Evolutionary conservation across 352 stramenopile species (phyloP), one percentile per base, ranked within the genome.

Genomic region (Globisporangium rhizosaccharum): DNA sequence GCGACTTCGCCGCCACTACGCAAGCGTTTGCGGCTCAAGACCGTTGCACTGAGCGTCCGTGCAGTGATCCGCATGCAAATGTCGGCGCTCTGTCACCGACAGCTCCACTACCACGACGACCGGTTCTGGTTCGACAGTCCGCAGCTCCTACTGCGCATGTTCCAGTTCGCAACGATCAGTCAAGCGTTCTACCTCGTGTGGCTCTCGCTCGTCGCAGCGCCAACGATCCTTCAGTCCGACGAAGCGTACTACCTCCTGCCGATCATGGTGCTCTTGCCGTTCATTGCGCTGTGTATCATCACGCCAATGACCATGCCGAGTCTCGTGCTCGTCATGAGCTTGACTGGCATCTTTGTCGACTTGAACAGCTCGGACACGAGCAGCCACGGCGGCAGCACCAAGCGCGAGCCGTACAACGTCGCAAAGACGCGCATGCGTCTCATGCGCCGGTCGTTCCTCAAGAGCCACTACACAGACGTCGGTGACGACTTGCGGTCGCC

Each of bases 161-260:
- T 94, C 51, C 85, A 94, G 63, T 90, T 94, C 46, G 81, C 85
- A 30, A 94, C 85, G 9, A 93, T 91, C 54, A 83, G 83, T 1
- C 85, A 94, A 60, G 83, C 83, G 8, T 93, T 94, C 59, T 94
- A 94, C 53, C 67, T 94, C 33, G 82, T 93, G 11, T 94, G 85
- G 85, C 72, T 94, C 53, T 89, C 83, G 0, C 78, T 94, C 10
- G 83, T 95, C 2, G 74, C 87, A 33, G 76, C 76, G 33, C 71
- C 71, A 23, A 76, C 68, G 2, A 61, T 89, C 10, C 53, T 70
- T 8, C 56, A 70, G 26, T 58, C 64, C 0, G 36, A 62, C 0
- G 59, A 46, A 1, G 61, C 59, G 14, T 53, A 46, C 47, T 81
- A 77, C 12, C 66, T 90, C 45, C 61, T 75, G 20, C 56, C 60